Conservation (phyloP, 2,329 filamentous ascomycete species). For the Ascochyta clinopodiicola region DNA sequence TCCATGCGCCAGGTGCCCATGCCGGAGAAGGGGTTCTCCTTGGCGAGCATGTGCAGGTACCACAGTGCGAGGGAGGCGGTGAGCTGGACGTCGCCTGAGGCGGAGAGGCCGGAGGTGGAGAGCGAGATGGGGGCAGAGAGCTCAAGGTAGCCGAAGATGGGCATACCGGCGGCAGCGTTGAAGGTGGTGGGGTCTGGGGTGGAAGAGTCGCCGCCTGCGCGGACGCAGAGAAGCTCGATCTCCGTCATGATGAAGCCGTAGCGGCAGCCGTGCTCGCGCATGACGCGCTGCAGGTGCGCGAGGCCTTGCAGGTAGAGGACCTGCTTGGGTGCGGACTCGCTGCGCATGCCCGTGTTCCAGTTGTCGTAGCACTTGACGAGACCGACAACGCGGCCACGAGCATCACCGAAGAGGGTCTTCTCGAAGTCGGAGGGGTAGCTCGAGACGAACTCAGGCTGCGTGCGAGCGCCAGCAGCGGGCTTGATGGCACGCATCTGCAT, state of each 20-base stretch:
- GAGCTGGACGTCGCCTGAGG: slow-evolving; percentile 57
- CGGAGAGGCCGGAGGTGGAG: slow-evolving; percentile 48
- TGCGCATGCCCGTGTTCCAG: slow-evolving; percentile 94
- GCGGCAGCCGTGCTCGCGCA: slow-evolving; percentile 91
- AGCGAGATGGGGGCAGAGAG: slow-evolving; percentile 66
- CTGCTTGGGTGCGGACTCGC: slow-evolving; percentile 81
- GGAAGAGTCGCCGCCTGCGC: slow-evolving; percentile 66
- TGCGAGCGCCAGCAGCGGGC: slow-evolving; percentile 51
- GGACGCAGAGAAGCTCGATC: slow-evolving; percentile 90
- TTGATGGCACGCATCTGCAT: slow-evolving; percentile 55
- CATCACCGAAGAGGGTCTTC: slow-evolving; percentile 56
- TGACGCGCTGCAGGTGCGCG: slow-evolving; percentile 83
- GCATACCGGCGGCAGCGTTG: slow-evolving; percentile 60
- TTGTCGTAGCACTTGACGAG: slow-evolving; percentile 91
- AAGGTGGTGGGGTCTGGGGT: slow-evolving; percentile 46
- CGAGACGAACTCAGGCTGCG: slow-evolving; percentile 71
- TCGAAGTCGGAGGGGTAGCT: slow-evolving; percentile 63
- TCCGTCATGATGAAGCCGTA: slow-evolving; percentile 98
- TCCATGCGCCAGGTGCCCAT: slow-evolving; percentile 72
- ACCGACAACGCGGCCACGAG: slow-evolving; percentile 71
- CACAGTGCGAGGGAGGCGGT: slow-evolving; percentile 78
- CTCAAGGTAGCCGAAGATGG: slow-evolving; percentile 89
- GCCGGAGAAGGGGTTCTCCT: slow-evolving; percentile 64
- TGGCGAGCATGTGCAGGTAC: slow-evolving; percentile 76
- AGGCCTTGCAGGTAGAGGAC: slow-evolving; percentile 89